Percentiles rank a stretch among this genome's conserved stretches.
phyloP scores from a whole-genome alignment of 148 eudicot species.

The Agrostemma githago region DNA sequence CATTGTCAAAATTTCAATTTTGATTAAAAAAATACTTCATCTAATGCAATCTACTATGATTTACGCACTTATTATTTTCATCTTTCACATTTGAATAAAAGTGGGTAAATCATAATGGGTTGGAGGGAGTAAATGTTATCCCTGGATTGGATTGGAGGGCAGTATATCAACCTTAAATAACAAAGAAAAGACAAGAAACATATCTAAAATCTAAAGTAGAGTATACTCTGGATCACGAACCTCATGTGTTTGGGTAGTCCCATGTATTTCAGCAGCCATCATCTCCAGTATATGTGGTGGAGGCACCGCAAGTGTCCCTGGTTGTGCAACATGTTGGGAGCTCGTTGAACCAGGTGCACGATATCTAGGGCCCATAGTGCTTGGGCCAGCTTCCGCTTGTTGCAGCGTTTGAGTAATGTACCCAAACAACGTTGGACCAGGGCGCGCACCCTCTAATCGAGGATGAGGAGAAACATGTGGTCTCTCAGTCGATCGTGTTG shows the following conservation, averaged over 20 bases:
- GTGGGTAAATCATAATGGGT: too few species aligned
- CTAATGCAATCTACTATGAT: too few species aligned
- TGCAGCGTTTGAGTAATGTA: neutral
- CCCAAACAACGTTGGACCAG: slow-evolving; percentile 1
- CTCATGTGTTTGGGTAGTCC: neutral
- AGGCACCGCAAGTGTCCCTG: neutral
- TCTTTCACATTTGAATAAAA: too few species aligned
- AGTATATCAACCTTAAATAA: neutral
- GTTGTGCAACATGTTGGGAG: neutral
- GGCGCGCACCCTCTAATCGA: neutral
- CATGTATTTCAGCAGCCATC: neutral
- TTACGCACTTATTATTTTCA: too few species aligned
- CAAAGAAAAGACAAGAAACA: neutral
- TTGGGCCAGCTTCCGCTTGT: slow-evolving; percentile 3
- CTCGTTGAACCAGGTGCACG: neutral
- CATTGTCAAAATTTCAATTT: too few species aligned
- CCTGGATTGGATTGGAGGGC: too few species aligned
- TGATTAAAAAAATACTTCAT: too few species aligned
- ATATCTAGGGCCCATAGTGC: neutral
- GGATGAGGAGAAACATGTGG: neutral
- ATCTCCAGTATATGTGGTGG: slow-evolving; percentile 9
- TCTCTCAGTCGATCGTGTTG: neutral
- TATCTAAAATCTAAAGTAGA: slow-evolving; percentile 1
- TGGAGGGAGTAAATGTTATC: too few species aligned
- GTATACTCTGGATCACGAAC: slow-evolving; percentile 13